Percentiles rank a stretch among this genome's conserved stretches.
phyloP scores from a whole-genome alignment of 139 green algal species.

The Chlamydomonas asymmetrica region DNA sequence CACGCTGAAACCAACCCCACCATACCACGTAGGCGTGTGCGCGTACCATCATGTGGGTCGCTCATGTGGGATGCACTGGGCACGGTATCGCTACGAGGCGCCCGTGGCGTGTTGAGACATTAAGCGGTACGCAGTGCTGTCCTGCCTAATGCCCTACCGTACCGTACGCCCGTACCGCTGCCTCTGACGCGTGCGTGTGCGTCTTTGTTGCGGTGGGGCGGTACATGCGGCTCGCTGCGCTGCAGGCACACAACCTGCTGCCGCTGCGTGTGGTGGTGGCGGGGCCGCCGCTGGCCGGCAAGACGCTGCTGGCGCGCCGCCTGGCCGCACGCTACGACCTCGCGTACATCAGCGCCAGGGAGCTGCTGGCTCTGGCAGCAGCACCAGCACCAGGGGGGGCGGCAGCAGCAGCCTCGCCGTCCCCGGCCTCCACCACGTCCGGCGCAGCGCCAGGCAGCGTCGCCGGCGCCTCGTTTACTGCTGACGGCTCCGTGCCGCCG shows the following conservation, averaged over 20 bases:
- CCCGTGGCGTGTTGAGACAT: no score
- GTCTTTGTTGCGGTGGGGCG: no score
- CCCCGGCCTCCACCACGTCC: neutral
- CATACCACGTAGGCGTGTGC: no score
- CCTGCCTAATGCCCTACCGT: no score
- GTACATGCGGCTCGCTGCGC: no score
- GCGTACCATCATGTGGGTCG: no score
- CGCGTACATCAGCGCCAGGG: constrained; percentile 24
- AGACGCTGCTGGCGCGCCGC: constrained; percentile 15
- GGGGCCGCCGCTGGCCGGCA: constrained; percentile 44
- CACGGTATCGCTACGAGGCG: no score
- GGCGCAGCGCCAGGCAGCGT: neutral
- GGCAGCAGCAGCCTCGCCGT: constrained; percentile 1
- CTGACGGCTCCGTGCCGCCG: neutral
- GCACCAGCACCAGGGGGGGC: constrained; percentile 13
- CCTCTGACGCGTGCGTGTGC: no score
- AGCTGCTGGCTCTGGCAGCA: constrained; percentile 36
- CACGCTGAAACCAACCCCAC: no score
- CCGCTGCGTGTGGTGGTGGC: constrained; percentile 44
- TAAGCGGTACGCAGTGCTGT: no score
- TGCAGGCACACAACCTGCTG: constrained; percentile 17
- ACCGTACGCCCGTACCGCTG: no score
- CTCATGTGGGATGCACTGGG: no score
- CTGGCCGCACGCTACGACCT: constrained; percentile 40
- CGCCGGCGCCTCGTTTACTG: neutral